Base-by-base conservation (phyloP, 208 protist genomes). In the Leishmania tarentolae region DNA sequence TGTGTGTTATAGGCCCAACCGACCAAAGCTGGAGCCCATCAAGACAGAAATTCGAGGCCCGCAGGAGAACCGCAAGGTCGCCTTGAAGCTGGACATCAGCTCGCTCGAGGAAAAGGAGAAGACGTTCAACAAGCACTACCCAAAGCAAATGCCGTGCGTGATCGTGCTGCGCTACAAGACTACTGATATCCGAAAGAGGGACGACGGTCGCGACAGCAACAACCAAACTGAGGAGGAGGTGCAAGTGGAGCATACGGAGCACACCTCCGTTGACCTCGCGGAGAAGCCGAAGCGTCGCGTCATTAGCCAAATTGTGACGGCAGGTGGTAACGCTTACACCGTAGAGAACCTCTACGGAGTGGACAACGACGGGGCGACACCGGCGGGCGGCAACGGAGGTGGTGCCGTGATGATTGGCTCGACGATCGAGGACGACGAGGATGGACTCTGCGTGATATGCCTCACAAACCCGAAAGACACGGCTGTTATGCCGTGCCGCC, bases 391-490 rank as follows among this genome's bases (percentile, higher is more conserved):
- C 66, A 87, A 87, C 73, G 85, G 87, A 35, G 72, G 78, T 21
- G 77, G 84, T 63, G 92, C 93, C 52, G 93, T 96, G 46, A 96
- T 91, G 87, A 88, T 96, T 35, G 93, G 92, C 76, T 88, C 86
- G 37, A 94, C 92, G 37, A 91, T 94, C 75, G 91, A 93, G 63
- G 92, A 97, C 1, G 91, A 96, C 40, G 92, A 97, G 79, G 91
- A 96, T 65, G 91, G 88, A 6, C 87, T 97, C 50, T 99, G 98
- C 68, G 97, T 99, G 24, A 97, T 99, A 83, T 99, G 98, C 87
- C 87, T 99, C 59, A 96, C 93, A 40, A 95, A 98, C 79, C 75
- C 84, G 44, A 94, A 96, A 80, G 94, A 98, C 78, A 98, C 96
- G 5, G 91, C 92, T 0, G 95, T 98, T 37, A 97, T 99, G 90